Conservation (phyloP, 768 basidiomycete species). For the Cystobasidium ongulense region DNA sequence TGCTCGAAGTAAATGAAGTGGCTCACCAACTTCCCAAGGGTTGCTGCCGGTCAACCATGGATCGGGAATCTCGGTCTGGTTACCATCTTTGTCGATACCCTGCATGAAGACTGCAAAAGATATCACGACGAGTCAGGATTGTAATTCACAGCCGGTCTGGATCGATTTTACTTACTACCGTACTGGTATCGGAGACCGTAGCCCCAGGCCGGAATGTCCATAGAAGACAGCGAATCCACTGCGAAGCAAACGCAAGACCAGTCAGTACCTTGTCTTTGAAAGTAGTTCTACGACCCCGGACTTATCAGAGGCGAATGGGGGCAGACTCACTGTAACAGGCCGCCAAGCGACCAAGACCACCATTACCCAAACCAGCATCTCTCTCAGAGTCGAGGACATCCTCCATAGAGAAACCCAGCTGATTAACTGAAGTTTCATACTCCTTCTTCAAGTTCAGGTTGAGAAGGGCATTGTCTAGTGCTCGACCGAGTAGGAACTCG, state of each 20-base stretch:
- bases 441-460: constrained; percentile 76
- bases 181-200: constrained; percentile 70
- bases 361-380: constrained; percentile 90
- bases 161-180: constrained; percentile 11
- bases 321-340: constrained; percentile 90
- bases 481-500: constrained; percentile 60
- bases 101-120: constrained; percentile 63
- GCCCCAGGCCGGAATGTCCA: constrained; percentile 89
- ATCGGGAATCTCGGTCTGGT: constrained; percentile 54
- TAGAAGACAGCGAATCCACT: constrained; percentile 70
- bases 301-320: no score
- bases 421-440: constrained; percentile 59
- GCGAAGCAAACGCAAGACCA: constrained; percentile 11
- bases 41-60: constrained; percentile 84
- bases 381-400: constrained; percentile 68
- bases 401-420: constrained; percentile 64
- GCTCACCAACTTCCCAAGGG: constrained; percentile 52
- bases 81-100: constrained; percentile 56
- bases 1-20: background rate
- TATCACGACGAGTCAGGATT: background rate
- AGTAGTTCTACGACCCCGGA: no score
- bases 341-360: constrained; percentile 82
- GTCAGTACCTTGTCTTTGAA: background rate
- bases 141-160: background rate
- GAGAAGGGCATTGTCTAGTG: constrained; percentile 61